These are phyloP conservation scores for Cardamine occulta DNA, from an alignment of 345 rosid species.

Conservation along the genomic window DNA sequence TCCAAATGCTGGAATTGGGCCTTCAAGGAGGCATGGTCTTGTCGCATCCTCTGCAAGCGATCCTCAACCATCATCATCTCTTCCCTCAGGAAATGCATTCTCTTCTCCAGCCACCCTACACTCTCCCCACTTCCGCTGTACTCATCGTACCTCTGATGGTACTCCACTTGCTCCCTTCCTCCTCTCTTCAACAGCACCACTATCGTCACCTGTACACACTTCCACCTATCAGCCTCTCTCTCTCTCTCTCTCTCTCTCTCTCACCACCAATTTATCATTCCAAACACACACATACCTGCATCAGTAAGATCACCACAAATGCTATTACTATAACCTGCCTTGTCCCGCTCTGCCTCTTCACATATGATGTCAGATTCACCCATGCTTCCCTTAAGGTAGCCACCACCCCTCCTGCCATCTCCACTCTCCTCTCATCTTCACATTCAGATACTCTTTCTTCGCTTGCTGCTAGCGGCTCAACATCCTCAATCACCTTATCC, in stretches of 20 bases:
- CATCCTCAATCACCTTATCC: slow-evolving; percentile 45
- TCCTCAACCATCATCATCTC: slow-evolving; percentile 80
- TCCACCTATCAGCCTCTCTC: neutral
- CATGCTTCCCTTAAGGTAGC: slow-evolving; percentile 44
- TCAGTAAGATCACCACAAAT: slow-evolving; percentile 71
- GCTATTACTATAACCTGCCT: slow-evolving; percentile 61
- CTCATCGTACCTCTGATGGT: slow-evolving; percentile 33
- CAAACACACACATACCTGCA: slow-evolving; percentile 65
- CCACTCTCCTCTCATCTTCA: slow-evolving; percentile 38
- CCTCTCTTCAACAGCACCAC: slow-evolving; percentile 63
- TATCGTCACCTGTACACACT: slow-evolving; percentile 66
- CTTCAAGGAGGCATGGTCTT: slow-evolving; percentile 61
- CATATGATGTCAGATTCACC: slow-evolving; percentile 47
- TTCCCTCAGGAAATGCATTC: slow-evolving; percentile 70
- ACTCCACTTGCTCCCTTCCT: slow-evolving; percentile 57
- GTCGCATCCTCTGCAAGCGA: slow-evolving; percentile 71
- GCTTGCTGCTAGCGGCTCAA: slow-evolving; percentile 40
- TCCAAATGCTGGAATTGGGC: slow-evolving; percentile 59
- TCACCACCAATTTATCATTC: neutral
- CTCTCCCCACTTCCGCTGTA: slow-evolving; percentile 52
- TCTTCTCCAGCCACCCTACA: slow-evolving; percentile 70
- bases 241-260: too few species aligned
- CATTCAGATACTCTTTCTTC: slow-evolving; percentile 44
- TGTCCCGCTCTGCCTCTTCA: slow-evolving; percentile 60
- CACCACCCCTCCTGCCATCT: slow-evolving; percentile 35